Conservation (phyloP, 1,284 basidiomycete genomes). For the Apiotrichum siamense region DNA sequence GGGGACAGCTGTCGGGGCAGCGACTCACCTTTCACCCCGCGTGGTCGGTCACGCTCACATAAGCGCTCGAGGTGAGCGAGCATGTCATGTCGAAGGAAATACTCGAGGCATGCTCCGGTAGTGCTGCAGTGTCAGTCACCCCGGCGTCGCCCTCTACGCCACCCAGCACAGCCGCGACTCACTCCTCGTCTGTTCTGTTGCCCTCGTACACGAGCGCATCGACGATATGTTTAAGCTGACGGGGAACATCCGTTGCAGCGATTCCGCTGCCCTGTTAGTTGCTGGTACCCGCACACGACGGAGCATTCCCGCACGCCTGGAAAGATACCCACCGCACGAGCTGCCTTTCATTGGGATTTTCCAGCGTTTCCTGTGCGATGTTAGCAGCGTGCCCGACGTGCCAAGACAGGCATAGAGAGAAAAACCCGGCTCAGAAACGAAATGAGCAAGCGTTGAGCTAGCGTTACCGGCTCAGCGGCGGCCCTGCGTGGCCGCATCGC, state of each 20-base stretch:
- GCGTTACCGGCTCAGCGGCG: too few species aligned
- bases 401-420: too few species aligned
- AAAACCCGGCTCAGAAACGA: too few species aligned
- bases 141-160: neutral
- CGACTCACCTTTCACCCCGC: constrained; percentile 61
- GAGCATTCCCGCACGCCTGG: neutral
- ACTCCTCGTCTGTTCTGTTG: constrained; percentile 76
- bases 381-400: too few species aligned
- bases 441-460: too few species aligned
- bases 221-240: constrained; percentile 71
- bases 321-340: constrained; percentile 25
- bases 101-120: constrained; percentile 82
- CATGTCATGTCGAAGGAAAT: constrained; percentile 82
- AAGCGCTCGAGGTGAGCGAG: constrained; percentile 76
- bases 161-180: constrained; percentile 39
- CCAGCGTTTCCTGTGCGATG: constrained; percentile 32
- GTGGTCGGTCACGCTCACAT: constrained; percentile 73
- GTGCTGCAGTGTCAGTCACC: constrained; percentile 51
- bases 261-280: constrained; percentile 64
- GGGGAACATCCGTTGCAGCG: constrained; percentile 70
- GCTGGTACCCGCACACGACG: constrained; percentile 54
- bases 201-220: constrained; percentile 82
- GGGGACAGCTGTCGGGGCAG: too few species aligned
- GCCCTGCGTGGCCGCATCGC: too few species aligned
- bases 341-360: constrained; percentile 44